These are phyloP conservation scores for Vanrija pseudolonga DNA, from an alignment of 1,284 basidiomycete genomes.

Conservation along the genomic window DNA sequence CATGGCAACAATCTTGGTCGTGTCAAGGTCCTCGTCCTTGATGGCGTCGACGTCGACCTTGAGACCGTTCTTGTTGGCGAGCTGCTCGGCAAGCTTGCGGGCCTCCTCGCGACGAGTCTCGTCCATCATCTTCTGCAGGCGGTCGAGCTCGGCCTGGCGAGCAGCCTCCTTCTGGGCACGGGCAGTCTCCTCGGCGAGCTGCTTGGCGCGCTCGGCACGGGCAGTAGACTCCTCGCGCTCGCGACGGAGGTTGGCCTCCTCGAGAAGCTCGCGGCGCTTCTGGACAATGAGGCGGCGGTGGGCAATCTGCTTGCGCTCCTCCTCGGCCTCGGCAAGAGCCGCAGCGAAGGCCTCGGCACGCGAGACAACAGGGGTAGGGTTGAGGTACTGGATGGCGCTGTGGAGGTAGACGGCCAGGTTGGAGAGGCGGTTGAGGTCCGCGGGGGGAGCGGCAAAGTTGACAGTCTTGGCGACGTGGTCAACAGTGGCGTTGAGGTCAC, in stretches of 20 bases:
- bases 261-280: constrained; percentile 79
- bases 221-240: constrained; percentile 87
- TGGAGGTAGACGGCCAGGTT: constrained; percentile 70
- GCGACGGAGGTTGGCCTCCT: constrained; percentile 77
- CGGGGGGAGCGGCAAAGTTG: constrained; percentile 57
- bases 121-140: constrained; percentile 78
- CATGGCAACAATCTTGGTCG: constrained; percentile 81
- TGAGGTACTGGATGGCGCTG: constrained; percentile 59
- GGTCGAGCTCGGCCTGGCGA: constrained; percentile 69
- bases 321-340: constrained; percentile 52
- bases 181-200: constrained; percentile 71
- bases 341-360: constrained; percentile 47
- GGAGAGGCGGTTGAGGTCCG: constrained; percentile 58
- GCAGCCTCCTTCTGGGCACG: constrained; percentile 65
- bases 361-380: constrained; percentile 44
- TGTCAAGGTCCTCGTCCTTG: constrained; percentile 77
- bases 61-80: constrained; percentile 79
- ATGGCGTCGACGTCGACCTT: constrained; percentile 80
- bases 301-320: constrained; percentile 70
- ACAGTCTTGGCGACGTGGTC: constrained; percentile 87
- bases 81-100: constrained; percentile 79
- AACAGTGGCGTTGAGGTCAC: constrained; percentile 81
- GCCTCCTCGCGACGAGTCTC: constrained; percentile 78
- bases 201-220: constrained; percentile 66
- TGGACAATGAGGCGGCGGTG: constrained; percentile 78